Evolutionary conservation across 192 early-diverging fungal species (phyloP).

Genomic region (Entomortierella beljakovae): DNA sequence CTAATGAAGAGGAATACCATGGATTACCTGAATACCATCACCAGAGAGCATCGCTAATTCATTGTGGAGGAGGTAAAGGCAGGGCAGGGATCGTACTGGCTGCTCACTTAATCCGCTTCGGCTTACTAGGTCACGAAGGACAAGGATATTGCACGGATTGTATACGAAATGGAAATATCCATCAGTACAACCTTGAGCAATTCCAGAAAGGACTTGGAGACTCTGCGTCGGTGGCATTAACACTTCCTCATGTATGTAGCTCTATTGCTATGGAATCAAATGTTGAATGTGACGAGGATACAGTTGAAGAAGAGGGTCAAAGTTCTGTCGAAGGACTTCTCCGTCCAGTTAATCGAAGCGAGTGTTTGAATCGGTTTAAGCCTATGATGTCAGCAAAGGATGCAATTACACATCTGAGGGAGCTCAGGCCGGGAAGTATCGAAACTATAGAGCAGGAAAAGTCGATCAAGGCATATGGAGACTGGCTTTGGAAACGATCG

Average conservation of each 20-base stretch:
- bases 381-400: slow-evolving; percentile 43
- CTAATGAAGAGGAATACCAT: not conserved
- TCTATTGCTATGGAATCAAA: not conserved
- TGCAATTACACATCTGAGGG: slow-evolving; percentile 35
- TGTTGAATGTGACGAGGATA: slow-evolving; percentile 2
- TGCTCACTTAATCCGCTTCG: slow-evolving; percentile 44
- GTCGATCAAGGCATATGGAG: slow-evolving; percentile 37
- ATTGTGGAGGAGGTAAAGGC: slow-evolving; percentile 51
- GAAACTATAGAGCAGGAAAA: slow-evolving; percentile 49
- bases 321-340: not conserved
- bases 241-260: slow-evolving; percentile 17
- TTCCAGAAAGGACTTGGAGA: slow-evolving; percentile 37
- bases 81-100: slow-evolving; percentile 48
- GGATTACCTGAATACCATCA: not conserved
- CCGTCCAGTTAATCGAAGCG: slow-evolving; percentile 6
- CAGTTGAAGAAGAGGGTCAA: slow-evolving; percentile 4
- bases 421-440: slow-evolving; percentile 43
- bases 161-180: slow-evolving; percentile 21
- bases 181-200: slow-evolving; percentile 33
- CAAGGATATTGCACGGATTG: slow-evolving; percentile 38
- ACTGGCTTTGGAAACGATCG: slow-evolving; percentile 42
- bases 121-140: slow-evolving; percentile 32
- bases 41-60: slow-evolving; percentile 39
- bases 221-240: slow-evolving; percentile 11
- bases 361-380: slow-evolving; percentile 40